Base-by-base conservation (phyloP, 306 rosid genomes). In the Rosa multiflora region DNA sequence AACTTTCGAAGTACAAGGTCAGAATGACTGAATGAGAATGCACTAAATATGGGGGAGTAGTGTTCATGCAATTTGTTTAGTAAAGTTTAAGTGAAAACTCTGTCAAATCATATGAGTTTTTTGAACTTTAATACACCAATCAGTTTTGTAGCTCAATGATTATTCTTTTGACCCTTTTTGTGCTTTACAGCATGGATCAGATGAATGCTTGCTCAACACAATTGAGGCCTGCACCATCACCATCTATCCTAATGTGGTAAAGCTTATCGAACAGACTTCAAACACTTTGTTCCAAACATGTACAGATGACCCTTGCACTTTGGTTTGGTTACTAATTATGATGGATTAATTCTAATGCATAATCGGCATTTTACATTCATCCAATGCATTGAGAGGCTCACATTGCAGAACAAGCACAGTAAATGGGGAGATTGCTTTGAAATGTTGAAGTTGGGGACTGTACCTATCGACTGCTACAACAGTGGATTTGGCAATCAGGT, bases 201-300 rank as follows among this genome's bases (percentile, higher is more conserved):
- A 94, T 84, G 98, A 92, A 85, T 94, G 98, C 81, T 82, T 88
- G 48, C 84, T 92, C 51, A 92, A 92, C 88, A 84, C 93, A 15
- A 79, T 94, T 18, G 90, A 92, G 72, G 98, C 93, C 73, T 94
- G 98, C 90, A 67, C 97, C 23, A 88, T 94, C 75, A 62, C 80
- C 62, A 73, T 85, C 56, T 94, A 89, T 76, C 97, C 92, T 21
- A 86, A 91, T 68, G 90, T 86, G 91, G 98, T 94, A 91, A 56
- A 17, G 73, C n/a, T 5, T 73, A 48, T 71, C 56, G 9, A 17
- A 14, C 2, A 35, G 1, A 4, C 39, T 56, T 18, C 4, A 35
- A 18, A 10, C 1, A 48, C 11, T 66, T 42, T 4, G 23, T 40
- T 23, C 29, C 63, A 59, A 59, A 59, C 20, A 37, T 74, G 78